phyloP scores from a whole-genome alignment of 768 basidiomycete species.

The Boletus subparvulus region DNA sequence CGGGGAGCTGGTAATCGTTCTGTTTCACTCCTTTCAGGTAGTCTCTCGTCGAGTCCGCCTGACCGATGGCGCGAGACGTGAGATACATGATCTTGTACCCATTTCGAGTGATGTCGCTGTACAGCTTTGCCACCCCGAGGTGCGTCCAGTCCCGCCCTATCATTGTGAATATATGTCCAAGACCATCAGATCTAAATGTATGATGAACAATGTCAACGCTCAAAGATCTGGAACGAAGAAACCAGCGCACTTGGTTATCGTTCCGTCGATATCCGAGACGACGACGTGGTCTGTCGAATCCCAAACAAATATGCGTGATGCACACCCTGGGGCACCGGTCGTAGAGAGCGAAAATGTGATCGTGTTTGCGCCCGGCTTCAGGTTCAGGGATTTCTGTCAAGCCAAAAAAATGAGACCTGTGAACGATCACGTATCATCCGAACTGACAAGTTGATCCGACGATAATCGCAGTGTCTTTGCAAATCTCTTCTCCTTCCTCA shows the following conservation, averaged over 20 bases:
- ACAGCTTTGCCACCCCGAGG: slow-evolving; percentile 93
- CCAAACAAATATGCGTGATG: slow-evolving; percentile 95
- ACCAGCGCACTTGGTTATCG: slow-evolving; percentile 87
- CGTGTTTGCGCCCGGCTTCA: slow-evolving; percentile 85
- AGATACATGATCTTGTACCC: slow-evolving; percentile 99
- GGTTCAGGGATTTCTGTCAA: slow-evolving; percentile 73
- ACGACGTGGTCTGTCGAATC: slow-evolving; percentile 88
- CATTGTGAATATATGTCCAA: slow-evolving; percentile 96
- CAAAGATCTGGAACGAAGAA: neutral
- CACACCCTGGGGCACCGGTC: slow-evolving; percentile 78
- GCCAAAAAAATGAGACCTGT: neutral
- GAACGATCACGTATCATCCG: neutral
- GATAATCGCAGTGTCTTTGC: slow-evolving; percentile 92
- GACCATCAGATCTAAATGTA: slow-evolving; percentile 76
- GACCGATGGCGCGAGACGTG: slow-evolving; percentile 95
- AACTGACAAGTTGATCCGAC: slow-evolving; percentile 85
- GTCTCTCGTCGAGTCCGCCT: slow-evolving; percentile 94
- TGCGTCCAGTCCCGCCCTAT: slow-evolving; percentile 99
- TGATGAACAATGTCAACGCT: neutral
- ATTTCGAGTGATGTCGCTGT: slow-evolving; percentile 92
- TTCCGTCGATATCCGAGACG: slow-evolving; percentile 97
- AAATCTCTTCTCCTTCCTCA: slow-evolving; percentile 50
- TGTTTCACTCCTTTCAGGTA: slow-evolving; percentile 95
- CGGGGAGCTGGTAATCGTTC: slow-evolving; percentile 93
- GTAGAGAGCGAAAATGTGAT: slow-evolving; percentile 92